Conservation (phyloP, 768 basidiomycete species). For the Mycena galericulata region DNA sequence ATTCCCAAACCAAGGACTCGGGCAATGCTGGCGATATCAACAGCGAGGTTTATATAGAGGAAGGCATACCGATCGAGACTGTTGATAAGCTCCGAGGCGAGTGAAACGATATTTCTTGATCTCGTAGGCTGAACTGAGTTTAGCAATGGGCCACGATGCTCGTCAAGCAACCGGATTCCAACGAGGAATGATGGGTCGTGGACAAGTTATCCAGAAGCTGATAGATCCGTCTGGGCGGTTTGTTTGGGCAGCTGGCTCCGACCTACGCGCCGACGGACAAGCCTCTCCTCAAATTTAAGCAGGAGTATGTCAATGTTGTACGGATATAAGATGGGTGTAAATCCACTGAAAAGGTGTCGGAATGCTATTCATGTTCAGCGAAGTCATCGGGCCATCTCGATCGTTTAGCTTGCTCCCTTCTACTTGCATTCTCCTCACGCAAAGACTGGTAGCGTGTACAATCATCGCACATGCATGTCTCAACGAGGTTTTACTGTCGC, state of each 20-base stretch:
- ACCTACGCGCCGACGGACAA: conserved; percentile 89
- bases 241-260: conserved; percentile 97
- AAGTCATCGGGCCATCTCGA: no score
- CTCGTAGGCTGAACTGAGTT: neutral
- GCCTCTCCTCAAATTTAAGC: conserved; percentile 85
- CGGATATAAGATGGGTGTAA: no score
- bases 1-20: conserved; percentile 58
- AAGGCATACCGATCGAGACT: conserved; percentile 74
- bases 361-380: no score
- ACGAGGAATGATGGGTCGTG: conserved; percentile 80
- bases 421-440: no score
- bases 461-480: no score
- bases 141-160: conserved; percentile 93
- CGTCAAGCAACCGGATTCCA: conserved; percentile 69
- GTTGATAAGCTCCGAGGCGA: conserved; percentile 76
- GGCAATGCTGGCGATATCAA: conserved; percentile 75
- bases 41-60: conserved; percentile 91
- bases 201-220: conserved; percentile 91
- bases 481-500: no score
- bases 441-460: no score
- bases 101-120: neutral
- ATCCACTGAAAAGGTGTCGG: no score
- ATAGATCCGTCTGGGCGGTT: conserved; percentile 70
- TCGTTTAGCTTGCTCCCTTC: no score
- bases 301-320: conserved; percentile 3